Percentiles rank a stretch among this genome's conserved stretches.
Conservation (phyloP, 768 basidiomycete genomes). For the Pisolithus orientalis region DNA sequence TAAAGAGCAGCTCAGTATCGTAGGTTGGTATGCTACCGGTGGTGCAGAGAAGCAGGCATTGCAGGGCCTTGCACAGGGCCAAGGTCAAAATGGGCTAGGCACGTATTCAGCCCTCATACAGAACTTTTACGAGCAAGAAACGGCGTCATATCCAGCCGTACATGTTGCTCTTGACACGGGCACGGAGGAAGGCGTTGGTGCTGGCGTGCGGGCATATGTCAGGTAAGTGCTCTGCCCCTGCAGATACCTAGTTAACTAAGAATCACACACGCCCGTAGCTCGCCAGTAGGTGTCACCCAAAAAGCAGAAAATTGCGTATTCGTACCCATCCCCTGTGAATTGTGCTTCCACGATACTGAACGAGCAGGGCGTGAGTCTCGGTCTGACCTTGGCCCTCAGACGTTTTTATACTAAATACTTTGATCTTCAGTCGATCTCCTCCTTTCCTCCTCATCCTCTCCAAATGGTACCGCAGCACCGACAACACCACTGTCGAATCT, state of each 20-base stretch:
- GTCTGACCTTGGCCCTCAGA: neutral
- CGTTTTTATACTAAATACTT: neutral
- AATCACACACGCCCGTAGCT: slow-evolving; percentile 36
- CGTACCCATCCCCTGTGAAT: slow-evolving; percentile 82
- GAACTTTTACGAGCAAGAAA: slow-evolving; percentile 95
- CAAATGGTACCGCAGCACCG: slow-evolving; percentile 67
- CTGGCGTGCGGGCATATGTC: slow-evolving; percentile 83
- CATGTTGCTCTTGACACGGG: slow-evolving; percentile 90
- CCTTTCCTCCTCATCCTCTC: slow-evolving; percentile 39
- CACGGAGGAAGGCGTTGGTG: slow-evolving; percentile 49
- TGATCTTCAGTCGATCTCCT: slow-evolving; percentile 66
- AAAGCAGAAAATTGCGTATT: slow-evolving; percentile 96
- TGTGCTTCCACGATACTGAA: slow-evolving; percentile 79
- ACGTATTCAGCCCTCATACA: slow-evolving; percentile 96
- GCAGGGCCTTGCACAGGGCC: slow-evolving; percentile 85
- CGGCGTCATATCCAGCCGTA: slow-evolving; percentile 79
- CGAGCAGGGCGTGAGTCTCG: slow-evolving; percentile 70
- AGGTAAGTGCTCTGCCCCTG: slow-evolving; percentile 44
- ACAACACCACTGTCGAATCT: slow-evolving; percentile 50
- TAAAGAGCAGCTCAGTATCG: slow-evolving; percentile 75
- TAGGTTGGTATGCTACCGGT: slow-evolving; percentile 88
- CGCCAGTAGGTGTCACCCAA: slow-evolving; percentile 81
- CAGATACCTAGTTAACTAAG: slow-evolving; percentile 1
- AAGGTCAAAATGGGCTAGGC: slow-evolving; percentile 50
- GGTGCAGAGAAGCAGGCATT: slow-evolving; percentile 48